A percentile compares a stretch with the other conserved stretches of the same genome.
These are phyloP conservation scores for Epichloe amarillans DNA, from an alignment of 2,329 filamentous ascomycete species.

Conservation along the genomic window DNA sequence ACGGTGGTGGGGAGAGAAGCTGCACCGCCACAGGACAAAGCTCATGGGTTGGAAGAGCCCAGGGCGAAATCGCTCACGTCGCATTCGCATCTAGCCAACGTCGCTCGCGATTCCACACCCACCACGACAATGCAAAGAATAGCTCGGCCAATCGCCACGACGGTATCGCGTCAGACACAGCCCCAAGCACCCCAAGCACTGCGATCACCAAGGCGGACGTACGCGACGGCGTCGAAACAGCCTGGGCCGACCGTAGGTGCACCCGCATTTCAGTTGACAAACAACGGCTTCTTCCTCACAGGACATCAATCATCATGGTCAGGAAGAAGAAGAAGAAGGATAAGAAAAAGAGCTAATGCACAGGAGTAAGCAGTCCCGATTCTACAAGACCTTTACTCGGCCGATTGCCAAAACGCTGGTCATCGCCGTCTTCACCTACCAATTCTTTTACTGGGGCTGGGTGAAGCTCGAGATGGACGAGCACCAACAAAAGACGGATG, in stretches of 20 bases:
- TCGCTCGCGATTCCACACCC: no score
- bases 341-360: not conserved
- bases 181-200: not conserved
- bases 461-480: constrained; percentile 61
- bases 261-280: no score
- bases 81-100: not conserved
- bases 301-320: not conserved
- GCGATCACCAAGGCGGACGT: constrained; percentile 7
- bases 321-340: not conserved
- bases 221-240: constrained; percentile 13
- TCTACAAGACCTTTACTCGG: constrained; percentile 63
- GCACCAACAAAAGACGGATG: constrained; percentile 42
- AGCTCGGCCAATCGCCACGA: not conserved
- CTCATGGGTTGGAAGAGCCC: not conserved
- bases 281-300: not conserved
- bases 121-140: not conserved
- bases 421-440: constrained; percentile 65
- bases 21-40: not conserved
- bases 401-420: constrained; percentile 63
- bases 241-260: constrained; percentile 15
- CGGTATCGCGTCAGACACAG: not conserved
- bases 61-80: no score
- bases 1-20: not conserved
- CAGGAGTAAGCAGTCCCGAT: constrained; percentile 35
- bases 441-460: constrained; percentile 65